phyloP scores from a whole-genome alignment of 139 green algal genomes.

The Desmodesmus armatus region DNA sequence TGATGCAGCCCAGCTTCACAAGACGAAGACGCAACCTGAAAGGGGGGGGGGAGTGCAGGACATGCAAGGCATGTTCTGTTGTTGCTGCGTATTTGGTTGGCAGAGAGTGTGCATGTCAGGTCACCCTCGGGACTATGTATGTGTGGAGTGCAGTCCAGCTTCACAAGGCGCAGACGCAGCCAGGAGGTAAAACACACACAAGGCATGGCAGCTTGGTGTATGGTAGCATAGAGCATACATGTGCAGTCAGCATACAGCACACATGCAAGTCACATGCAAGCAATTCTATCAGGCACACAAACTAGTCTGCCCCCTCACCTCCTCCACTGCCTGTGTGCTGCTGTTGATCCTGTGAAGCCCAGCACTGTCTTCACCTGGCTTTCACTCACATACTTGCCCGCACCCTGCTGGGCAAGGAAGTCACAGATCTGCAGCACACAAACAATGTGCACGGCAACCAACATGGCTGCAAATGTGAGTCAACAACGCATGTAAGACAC shows the following conservation, averaged over 20 bases:
- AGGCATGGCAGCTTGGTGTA: too few species aligned
- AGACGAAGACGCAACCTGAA: conserved; percentile 30
- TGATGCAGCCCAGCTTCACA: conserved; percentile 31
- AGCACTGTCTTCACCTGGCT: conserved; percentile 39
- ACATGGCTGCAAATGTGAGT: too few species aligned
- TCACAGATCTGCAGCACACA: conserved; percentile 33
- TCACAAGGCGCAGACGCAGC: conserved; percentile 27
- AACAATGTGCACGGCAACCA: background rate
- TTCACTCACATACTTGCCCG: conserved; percentile 22
- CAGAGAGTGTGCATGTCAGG: too few species aligned
- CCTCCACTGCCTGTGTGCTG: conserved; percentile 39
- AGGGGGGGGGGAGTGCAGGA: background rate
- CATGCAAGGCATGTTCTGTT: too few species aligned
- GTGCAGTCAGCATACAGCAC: too few species aligned
- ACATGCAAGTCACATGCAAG: too few species aligned
- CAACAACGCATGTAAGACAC: too few species aligned
- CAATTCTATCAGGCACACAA: too few species aligned
- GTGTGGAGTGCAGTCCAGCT: conserved; percentile 37
- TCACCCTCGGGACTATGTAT: too few species aligned
- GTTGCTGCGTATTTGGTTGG: too few species aligned
- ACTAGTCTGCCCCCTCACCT: conserved; percentile 4
- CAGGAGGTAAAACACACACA: background rate
- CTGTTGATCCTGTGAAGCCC: conserved; percentile 15
- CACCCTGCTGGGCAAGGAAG: conserved; percentile 20
- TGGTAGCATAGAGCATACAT: background rate